Percentiles rank a stretch among this genome's conserved stretches.
Evolutionary conservation across 805 yeast genomes (phyloP).

Genomic region (Lachancea cidri): DNA sequence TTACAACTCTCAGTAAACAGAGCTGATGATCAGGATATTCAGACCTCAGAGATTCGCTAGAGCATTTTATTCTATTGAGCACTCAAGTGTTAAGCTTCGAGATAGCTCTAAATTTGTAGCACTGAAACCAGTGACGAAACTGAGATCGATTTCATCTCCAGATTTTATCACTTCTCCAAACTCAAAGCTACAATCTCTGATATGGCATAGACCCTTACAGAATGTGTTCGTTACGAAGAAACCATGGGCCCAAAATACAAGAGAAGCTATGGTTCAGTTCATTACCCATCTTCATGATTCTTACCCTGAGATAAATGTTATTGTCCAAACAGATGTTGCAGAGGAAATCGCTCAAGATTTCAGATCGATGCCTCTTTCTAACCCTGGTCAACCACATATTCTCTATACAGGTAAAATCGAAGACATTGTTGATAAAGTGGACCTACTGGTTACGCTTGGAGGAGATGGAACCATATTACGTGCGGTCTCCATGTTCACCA

Average conservation of each 20-base stretch:
- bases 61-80: conserved; percentile 11
- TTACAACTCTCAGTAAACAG: not conserved
- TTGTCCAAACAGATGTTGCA: conserved; percentile 70
- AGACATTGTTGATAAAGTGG: conserved; percentile 63
- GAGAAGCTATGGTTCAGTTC: conserved; percentile 60
- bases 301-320: conserved; percentile 69
- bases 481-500: conserved; percentile 74
- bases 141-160: conserved; percentile 38
- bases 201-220: conserved; percentile 69
- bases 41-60: conserved; percentile 1
- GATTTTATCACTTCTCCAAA: conserved; percentile 50
- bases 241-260: conserved; percentile 66
- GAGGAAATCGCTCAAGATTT: conserved; percentile 49
- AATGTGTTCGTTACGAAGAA: conserved; percentile 81
- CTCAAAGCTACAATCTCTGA: conserved; percentile 55
- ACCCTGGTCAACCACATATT: conserved; percentile 33
- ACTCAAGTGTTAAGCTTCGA: conserved; percentile 13
- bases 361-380: conserved; percentile 22
- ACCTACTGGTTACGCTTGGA: conserved; percentile 81
- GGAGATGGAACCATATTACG: conserved; percentile 93
- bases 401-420: conserved; percentile 54
- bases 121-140: conserved; percentile 27
- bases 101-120: conserved; percentile 23
- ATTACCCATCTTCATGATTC: conserved; percentile 52
- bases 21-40: not conserved